Base-by-base conservation (phyloP, 2,329 filamentous ascomycete species). In the Pseudopyrenochaeta lycopersici region DNA sequence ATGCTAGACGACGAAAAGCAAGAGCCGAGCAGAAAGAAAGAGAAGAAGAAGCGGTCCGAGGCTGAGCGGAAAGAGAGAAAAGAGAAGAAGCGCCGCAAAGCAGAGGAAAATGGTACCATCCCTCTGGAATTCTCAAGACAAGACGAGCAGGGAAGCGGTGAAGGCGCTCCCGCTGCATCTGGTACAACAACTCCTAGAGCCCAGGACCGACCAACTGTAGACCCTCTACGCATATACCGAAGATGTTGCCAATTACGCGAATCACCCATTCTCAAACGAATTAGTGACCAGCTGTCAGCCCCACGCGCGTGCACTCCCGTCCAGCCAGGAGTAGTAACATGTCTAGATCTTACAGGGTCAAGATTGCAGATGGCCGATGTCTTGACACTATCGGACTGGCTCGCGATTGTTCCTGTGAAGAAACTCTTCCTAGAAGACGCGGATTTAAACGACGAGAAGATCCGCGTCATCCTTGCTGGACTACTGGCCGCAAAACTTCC, bases 11-110 rank as follows among this genome's bases (percentile, higher is more conserved):
- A 73, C 45, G 58, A 72, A 55, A 60, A 76, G 70, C 69, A 72
- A 45, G 71, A 70, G 35, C 67, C 77, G 1, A 87, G 81, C 7
- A 88, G 88, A 66, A 97, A 96, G 77, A 95, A 92, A 76, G 93
- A 97, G 71, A 97, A 97, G 82, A 97, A 97, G 78, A 97, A 96
- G 80, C 88, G 90, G 62, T 96, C 91, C 35, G 94, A 97, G 72
- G 92, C 94, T 54, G 94, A 97, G 75, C 84, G 93, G 36, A 96
- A 96, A 72, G 91, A 95, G 55, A 86, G 93, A 49, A 96, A 96
- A 73, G 93, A 97, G 76, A 91, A 91, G 76, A 94, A 91, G 72
- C 84, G 92, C 58, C 87, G 86, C 70, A 86, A 91, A 64, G 94
- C 93, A 20, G 91, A 96, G 71, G 91, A 91, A 52, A 97, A 95